Evolutionary conservation across 164 flowering plant species (phyloP).

Genomic region (Dillenia turbinata): DNA sequence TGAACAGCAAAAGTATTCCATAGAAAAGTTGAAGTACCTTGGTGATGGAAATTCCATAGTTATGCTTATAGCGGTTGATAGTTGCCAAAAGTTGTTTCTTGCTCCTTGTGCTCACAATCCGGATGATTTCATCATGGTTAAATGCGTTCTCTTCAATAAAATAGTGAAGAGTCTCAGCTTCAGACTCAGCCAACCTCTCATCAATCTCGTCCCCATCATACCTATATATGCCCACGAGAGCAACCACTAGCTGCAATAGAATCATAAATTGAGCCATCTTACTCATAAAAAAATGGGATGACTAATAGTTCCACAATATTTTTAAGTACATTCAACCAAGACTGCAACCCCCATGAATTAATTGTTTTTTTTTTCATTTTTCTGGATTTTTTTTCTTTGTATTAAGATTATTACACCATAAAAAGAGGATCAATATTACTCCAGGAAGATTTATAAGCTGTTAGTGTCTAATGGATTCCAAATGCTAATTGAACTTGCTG

Average conservation of each 20-base stretch:
- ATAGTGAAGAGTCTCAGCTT: constrained; percentile 47
- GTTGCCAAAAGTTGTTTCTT: constrained; percentile 74
- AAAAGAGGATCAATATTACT: too few relatives aligned
- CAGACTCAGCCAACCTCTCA: constrained; percentile 48
- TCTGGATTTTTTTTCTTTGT: too few relatives aligned
- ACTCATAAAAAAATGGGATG: background rate
- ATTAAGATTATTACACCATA: too few relatives aligned
- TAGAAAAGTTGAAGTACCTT: constrained; percentile 38
- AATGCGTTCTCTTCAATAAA: constrained; percentile 43
- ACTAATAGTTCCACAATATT: background rate
- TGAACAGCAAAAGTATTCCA: too few relatives aligned
- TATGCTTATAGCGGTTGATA: constrained; percentile 56
- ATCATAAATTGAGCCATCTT: background rate
- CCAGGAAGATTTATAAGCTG: too few relatives aligned
- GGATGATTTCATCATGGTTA: constrained; percentile 59
- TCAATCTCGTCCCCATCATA: constrained; percentile 64
- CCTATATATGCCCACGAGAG: constrained; percentile 26
- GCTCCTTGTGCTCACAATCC: constrained; percentile 74
- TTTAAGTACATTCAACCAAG: constrained; percentile 28
- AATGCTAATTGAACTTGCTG: too few relatives aligned
- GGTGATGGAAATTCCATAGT: constrained; percentile 49
- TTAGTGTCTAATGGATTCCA: too few relatives aligned
- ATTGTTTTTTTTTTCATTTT: too few relatives aligned
- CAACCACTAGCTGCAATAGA: constrained; percentile 22
- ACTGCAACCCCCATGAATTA: too few relatives aligned